Evolutionary conservation across 257 asterid species (phyloP).

Genomic region (Penstemon davidsonii): DNA sequence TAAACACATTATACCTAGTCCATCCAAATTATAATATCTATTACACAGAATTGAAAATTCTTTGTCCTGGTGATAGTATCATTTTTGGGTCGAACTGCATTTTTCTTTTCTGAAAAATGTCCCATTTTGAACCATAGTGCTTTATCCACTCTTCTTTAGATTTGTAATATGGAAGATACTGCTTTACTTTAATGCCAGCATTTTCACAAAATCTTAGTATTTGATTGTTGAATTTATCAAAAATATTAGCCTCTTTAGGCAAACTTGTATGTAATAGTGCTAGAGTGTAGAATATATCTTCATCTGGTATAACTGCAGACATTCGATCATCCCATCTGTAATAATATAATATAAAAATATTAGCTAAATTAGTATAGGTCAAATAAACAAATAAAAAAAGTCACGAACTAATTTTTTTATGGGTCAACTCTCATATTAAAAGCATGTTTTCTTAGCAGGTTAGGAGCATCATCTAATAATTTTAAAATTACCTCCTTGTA

Average conservation of each 20-base stretch:
- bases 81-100: conserved; percentile 45
- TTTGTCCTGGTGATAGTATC: conserved; percentile 50
- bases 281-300: conserved; percentile 42
- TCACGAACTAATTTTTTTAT: no score
- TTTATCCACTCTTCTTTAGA: conserved; percentile 41
- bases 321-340: conserved; percentile 47
- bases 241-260: conserved; percentile 2
- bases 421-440: no score
- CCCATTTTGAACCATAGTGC: conserved; percentile 54
- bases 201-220: conserved; percentile 32
- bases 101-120: conserved; percentile 34
- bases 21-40: no score
- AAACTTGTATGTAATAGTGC: conserved; percentile 32
- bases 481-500: no score
- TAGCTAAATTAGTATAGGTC: no score
- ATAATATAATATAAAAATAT: neutral
- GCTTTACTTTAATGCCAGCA: conserved; percentile 42
- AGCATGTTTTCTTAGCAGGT: no score
- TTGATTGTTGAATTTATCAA: conserved; percentile 36
- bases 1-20: no score
- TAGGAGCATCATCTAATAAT: no score
- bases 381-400: no score
- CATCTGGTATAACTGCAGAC: conserved; percentile 45
- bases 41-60: conserved; percentile 32
- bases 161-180: conserved; percentile 42